Base-by-base conservation (phyloP, 106 monocot genomes). In the Acorus gramineus region DNA sequence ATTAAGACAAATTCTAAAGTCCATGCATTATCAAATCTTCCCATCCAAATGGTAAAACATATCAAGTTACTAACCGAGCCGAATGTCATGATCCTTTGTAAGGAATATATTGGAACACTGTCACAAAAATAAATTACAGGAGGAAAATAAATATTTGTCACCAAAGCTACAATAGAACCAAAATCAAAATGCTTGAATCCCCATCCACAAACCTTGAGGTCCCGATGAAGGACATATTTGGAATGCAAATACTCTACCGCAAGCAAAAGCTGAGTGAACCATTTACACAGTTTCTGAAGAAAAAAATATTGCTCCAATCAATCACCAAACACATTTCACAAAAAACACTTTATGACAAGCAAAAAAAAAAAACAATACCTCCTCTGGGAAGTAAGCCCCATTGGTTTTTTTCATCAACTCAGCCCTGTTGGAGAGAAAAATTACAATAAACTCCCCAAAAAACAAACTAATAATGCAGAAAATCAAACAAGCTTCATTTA, bases 41-140 rank as follows among this genome's bases (percentile, higher is more conserved):
- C 43, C 28, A 28, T 28, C 28, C 28, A 28, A 28, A 28, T 28
- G 28, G 28, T 28, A 28, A 28, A 28, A 64, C 14, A 3, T 2
- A 13, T 12, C 14, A 43, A 54, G 45, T 52, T 45, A 84, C 96
- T 77, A 70, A 98, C 96, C 96, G 61, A 98, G 91, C 14, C 91
- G 87, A 55, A 98, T 56, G 63, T 91, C 91, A 43, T 98, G 85
- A 66, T 98, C 96, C 77, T 85, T 92, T 0, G 91, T 98, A 9
- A 98, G 91, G 72, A 98, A 98, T 74, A 98, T 98, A 71, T 98
- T 98, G 50, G 96, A 98, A 66, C 96, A 98, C 96, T 98, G 85
- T 65, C 51, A 79, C 62, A 42, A 64, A 71, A 28, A 54, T 28
- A 28, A 28, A 28, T 28, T 28, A 28, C 28, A 28, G 28, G 28